phyloP scores from a whole-genome alignment of 2,329 filamentous ascomycete genomes.

The Colletotrichum cordylinicola region DNA sequence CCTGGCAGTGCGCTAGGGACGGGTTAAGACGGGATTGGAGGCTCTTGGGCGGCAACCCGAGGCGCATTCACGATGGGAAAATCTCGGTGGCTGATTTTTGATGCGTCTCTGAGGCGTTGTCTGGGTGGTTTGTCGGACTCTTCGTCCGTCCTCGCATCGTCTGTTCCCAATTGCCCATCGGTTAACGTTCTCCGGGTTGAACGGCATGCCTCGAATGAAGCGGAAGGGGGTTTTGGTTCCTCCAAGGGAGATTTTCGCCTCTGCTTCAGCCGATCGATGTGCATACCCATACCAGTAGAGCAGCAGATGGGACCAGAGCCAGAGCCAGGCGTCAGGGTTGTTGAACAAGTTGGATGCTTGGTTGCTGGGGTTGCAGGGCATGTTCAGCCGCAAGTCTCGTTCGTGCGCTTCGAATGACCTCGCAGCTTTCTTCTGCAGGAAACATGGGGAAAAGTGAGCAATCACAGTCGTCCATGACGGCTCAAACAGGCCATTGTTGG shows the following conservation, averaged over 20 bases:
- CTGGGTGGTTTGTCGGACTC: background rate
- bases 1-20: background rate
- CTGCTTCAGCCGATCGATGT: background rate
- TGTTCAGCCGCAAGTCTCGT: conserved; percentile 2
- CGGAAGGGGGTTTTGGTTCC: background rate
- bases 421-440: background rate
- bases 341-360: background rate
- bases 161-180: background rate
- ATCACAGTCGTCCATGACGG: background rate
- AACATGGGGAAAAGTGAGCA: background rate
- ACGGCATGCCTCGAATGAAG: background rate
- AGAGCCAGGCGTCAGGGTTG: background rate
- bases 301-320: background rate
- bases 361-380: background rate
- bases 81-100: background rate
- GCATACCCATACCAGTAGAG: background rate
- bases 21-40: background rate
- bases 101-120: background rate
- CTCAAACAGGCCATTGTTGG: background rate
- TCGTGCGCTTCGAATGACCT: background rate
- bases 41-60: background rate
- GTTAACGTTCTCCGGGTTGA: background rate
- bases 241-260: background rate
- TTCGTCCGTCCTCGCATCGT: background rate
- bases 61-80: background rate